Evolutionary conservation across 768 basidiomycete genomes (phyloP).

Genomic region (Ephemerocybe angulata): DNA sequence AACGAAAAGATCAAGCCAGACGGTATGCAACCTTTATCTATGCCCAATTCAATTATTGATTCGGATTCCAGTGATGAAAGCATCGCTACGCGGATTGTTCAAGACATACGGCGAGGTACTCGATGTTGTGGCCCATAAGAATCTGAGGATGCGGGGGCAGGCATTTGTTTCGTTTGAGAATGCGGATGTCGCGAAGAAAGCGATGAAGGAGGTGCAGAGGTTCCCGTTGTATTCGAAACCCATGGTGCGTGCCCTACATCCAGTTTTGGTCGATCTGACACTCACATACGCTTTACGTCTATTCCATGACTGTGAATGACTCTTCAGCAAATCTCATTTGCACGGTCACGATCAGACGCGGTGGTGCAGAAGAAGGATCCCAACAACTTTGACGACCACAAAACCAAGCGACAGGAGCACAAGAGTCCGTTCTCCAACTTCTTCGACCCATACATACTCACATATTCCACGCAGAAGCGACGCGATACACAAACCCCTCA

Average conservation of each 20-base stretch:
- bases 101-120: constrained; percentile 90
- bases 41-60: neutral
- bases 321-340: constrained; percentile 89
- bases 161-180: constrained; percentile 89
- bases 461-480: constrained; percentile 48
- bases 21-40: constrained; percentile 35
- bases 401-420: constrained; percentile 65
- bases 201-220: constrained; percentile 87
- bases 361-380: constrained; percentile 76
- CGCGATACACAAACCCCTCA: constrained; percentile 88
- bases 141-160: constrained; percentile 97
- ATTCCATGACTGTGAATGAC: neutral
- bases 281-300: too few relatives aligned
- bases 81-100: constrained; percentile 84
- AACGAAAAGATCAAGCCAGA: constrained; percentile 91
- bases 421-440: constrained; percentile 63
- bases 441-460: constrained; percentile 4
- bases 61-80: constrained; percentile 67
- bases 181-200: constrained; percentile 53
- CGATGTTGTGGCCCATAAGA: constrained; percentile 92
- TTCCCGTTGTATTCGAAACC: constrained; percentile 97
- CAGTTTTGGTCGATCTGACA: constrained; percentile 7
- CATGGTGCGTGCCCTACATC: constrained; percentile 56
- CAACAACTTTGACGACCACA: constrained; percentile 69
- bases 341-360: constrained; percentile 82